phyloP scores from a whole-genome alignment of 345 rosid species.

The Salix suchowensis region DNA sequence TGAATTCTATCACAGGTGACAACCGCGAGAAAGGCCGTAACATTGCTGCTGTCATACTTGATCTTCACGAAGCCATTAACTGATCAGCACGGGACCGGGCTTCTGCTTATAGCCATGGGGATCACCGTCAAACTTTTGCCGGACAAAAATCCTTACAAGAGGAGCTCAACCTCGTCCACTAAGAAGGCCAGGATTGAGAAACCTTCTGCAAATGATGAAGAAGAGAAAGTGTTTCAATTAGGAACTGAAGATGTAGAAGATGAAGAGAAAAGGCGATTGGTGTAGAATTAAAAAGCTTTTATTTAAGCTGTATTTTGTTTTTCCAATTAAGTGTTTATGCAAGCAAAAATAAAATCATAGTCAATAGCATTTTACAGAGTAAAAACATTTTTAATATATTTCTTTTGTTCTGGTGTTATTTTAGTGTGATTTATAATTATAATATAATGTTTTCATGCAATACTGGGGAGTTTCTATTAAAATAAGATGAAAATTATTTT shows the following conservation, averaged over 20 bases:
- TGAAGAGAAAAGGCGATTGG: slow-evolving; percentile 36
- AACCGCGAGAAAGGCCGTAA: slow-evolving; percentile 66
- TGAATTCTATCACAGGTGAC: slow-evolving; percentile 39
- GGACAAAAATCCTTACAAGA: slow-evolving; percentile 17
- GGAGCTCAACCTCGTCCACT: slow-evolving; percentile 11
- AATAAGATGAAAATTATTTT: too few relatives aligned
- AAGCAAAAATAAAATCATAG: too few relatives aligned
- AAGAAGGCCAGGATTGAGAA: neutral
- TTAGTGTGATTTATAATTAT: too few relatives aligned
- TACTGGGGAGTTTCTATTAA: too few relatives aligned
- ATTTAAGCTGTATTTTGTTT: too few relatives aligned
- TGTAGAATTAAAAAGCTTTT: slow-evolving; percentile 6
- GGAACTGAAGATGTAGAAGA: slow-evolving; percentile 19
- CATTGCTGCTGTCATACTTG: slow-evolving; percentile 72
- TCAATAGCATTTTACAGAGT: too few relatives aligned
- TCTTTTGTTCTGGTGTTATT: too few relatives aligned
- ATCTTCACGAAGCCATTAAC: slow-evolving; percentile 87
- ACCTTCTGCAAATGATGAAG: slow-evolving; percentile 1
- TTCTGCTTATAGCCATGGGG: slow-evolving; percentile 71
- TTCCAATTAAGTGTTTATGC: too few relatives aligned
- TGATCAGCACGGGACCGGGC: slow-evolving; percentile 70
- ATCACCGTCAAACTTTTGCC: slow-evolving; percentile 60
- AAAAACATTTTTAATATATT: too few relatives aligned
- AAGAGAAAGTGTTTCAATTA: neutral
- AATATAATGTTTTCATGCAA: too few relatives aligned